phyloP scores from a whole-genome alignment of 306 rosid species.

The Rosa rugosa region DNA sequence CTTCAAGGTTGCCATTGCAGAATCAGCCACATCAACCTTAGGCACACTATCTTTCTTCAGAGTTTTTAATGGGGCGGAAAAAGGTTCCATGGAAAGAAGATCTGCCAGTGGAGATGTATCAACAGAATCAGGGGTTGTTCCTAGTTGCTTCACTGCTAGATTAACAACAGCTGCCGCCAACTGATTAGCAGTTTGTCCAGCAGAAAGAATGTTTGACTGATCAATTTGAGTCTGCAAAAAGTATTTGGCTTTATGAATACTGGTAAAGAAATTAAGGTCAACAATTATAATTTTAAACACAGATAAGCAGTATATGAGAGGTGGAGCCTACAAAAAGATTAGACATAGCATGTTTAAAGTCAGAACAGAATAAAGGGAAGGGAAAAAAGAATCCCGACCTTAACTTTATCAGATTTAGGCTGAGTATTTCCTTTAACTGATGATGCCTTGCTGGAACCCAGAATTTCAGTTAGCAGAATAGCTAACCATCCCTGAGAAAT shows the following conservation, averaged over 20 bases:
- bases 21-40: slow-evolving; percentile 88
- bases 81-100: slow-evolving; percentile 79
- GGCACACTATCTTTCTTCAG: slow-evolving; percentile 59
- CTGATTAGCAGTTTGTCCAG: slow-evolving; percentile 71
- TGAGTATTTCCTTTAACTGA: slow-evolving; percentile 57
- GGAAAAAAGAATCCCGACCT: slow-evolving; percentile 48
- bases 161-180: slow-evolving; percentile 74
- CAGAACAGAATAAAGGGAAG: not conserved
- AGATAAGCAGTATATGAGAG: slow-evolving; percentile 19
- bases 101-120: slow-evolving; percentile 68
- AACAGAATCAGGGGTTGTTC: slow-evolving; percentile 45
- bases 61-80: slow-evolving; percentile 62
- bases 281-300: not conserved
- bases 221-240: slow-evolving; percentile 82
- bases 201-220: slow-evolving; percentile 72
- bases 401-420: slow-evolving; percentile 66
- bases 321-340: slow-evolving; percentile 18
- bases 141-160: slow-evolving; percentile 68
- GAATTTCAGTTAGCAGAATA: slow-evolving; percentile 63
- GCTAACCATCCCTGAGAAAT: slow-evolving; percentile 94
- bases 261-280: not conserved
- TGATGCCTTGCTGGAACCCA: slow-evolving; percentile 51
- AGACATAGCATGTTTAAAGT: not conserved
- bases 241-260: slow-evolving; percentile 14
- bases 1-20: slow-evolving; percentile 86